Evolutionary conservation across 805 yeast genomes (phyloP), one percentile per base, ranked within the genome.

Genomic region (Hermanozyma aechmeae): DNA sequence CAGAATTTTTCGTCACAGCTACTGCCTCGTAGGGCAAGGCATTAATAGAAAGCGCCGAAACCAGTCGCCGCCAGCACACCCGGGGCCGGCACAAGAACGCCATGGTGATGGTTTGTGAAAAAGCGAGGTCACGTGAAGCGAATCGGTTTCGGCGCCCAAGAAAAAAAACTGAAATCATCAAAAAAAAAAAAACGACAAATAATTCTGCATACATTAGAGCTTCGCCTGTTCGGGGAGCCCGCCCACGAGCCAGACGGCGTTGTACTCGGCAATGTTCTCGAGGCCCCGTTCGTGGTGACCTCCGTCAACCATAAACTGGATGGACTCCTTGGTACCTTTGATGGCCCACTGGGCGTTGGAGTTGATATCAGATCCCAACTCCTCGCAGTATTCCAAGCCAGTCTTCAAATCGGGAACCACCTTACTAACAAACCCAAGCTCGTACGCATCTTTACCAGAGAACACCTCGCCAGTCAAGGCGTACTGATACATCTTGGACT

Each of bases 401-500:
- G 55, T 52, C 7, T 66, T 61, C 37, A 68, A 65, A 34, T 62
- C 60, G 0, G 64, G 65, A 14, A 53, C 55, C 1, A 73, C 64
- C 21, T 44, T 40, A 31, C 73, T 59, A 2, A 76, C 68, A 13
- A 76, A 57, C 0, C 92, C 89, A 13, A 75, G 42, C 18, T 51
- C 50, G 25, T 49, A 40, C 1, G 87, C 85, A 34, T 71, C 76
- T n/a, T 58, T 53, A 2, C 71, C 68, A 11, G 55, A 53, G 35
- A 79, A 79, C 9, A 52, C 48, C 15, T 69, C 68, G 6, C 79
- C 89, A 1, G 85, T 75, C 38, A 73, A 62, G 4, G 80, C 73
- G 27, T 72, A 52, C 40, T 77, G 80, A 46, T 65, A 67, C 35
- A 78, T 53, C 56, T 71, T 61, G 4, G 83, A 74, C 11, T 59